Conservation (phyloP, 1,284 basidiomycete genomes). For the Phellopilus nigrolimitatus region DNA sequence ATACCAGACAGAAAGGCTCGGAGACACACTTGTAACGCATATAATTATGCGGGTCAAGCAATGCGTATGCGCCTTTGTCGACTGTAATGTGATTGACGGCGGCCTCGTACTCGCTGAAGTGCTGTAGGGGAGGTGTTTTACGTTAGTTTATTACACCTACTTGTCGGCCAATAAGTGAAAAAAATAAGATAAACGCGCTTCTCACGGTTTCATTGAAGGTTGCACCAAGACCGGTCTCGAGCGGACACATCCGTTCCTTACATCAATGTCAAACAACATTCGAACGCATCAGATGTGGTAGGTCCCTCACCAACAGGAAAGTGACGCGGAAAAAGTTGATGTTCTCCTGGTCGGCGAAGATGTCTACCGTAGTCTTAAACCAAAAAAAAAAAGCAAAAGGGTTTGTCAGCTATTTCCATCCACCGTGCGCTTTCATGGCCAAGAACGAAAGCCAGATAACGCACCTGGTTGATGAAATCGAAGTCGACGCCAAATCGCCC, state of each 20-base stretch:
- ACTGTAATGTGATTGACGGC: conserved; percentile 41
- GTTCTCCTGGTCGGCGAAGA: conserved; percentile 42
- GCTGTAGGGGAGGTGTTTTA: conserved; percentile 26
- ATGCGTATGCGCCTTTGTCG: conserved; percentile 38
- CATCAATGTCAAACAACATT: neutral
- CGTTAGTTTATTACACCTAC: neutral
- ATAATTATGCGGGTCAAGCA: conserved; percentile 45
- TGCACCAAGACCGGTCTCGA: conserved; percentile 37
- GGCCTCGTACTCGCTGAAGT: conserved; percentile 39
- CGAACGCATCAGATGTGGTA: neutral
- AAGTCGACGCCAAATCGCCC: conserved; percentile 41
- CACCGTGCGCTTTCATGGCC: neutral
- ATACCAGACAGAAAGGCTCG: neutral
- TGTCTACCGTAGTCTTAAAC: conserved; percentile 43
- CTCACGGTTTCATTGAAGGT: conserved; percentile 42
- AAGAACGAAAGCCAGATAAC: neutral
- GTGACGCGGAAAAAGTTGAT: conserved; percentile 47
- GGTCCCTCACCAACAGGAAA: conserved; percentile 35
- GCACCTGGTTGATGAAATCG: conserved; percentile 43
- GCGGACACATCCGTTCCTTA: conserved; percentile 39
- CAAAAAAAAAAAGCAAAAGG: neutral
- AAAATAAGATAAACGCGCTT: neutral
- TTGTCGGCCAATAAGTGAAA: neutral
- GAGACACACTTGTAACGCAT: conserved; percentile 41
- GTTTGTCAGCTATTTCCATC: neutral